Base-by-base conservation (phyloP, 768 basidiomycete species). In the Rhodotorula kratochvilovae region DNA sequence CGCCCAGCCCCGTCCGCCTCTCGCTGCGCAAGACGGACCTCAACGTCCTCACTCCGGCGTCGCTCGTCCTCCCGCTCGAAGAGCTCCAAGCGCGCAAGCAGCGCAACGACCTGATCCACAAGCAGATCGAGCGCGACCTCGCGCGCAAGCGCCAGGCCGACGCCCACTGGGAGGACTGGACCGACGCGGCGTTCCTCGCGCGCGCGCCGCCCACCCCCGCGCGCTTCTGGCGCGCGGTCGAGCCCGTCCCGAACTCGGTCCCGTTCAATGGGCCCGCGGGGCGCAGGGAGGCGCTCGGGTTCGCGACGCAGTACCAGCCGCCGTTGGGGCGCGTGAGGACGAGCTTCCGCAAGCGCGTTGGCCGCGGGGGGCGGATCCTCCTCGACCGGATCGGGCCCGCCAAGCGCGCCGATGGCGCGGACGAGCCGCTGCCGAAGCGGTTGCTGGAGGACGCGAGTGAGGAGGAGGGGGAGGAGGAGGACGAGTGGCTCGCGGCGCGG, bases 101-200 rank as follows among this genome's bases (percentile, higher is more conserved):
- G 69, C 87, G 90, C 39, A 81, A 84, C 59, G 82, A 83, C 3
- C 81, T 83, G 19, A 88, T 92, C 71, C 84, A 82, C 67, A 84
- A 83, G 57, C 84, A 85, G 78, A 85, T 89, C 79, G 90, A 88
- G 77, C 83, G 83, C n/a, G 83, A 85, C 56, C 80, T 89, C 78
- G 82, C 80, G 35, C 82, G 82, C 60, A 87, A 88, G 79, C 89
- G 88, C 78, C 89, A 92, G 60, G 80, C 84, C 59, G 90, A 93
- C 76, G 85, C 87, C 60, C 85, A 87, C 61, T 95, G 91, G 88
- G 93, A 95, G 75, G 93, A 97, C 78, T 83, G 84, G 63, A 84
- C 91, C 73, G 93, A 96, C 89, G 86, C 86, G 71, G 84, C 89
- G 2, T 93, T 89, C 77, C 89, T 92, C 78, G 82, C 87, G 11